phyloP scores from a whole-genome alignment of 192 early-diverging fungal species.

The Coemansia furcata region DNA sequence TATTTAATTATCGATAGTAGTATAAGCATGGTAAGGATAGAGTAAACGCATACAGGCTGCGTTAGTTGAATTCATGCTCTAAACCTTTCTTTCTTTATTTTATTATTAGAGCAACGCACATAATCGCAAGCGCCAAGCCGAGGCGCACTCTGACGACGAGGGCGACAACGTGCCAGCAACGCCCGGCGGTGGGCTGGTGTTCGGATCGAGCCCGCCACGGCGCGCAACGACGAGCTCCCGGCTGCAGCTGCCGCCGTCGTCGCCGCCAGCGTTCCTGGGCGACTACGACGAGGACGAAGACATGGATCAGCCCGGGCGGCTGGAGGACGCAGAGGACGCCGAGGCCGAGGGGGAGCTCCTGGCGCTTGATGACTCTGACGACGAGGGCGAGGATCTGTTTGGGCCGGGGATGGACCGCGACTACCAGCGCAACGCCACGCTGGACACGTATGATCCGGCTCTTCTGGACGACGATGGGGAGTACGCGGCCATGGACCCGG shows the following conservation, averaged over 20 bases:
- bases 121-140: slow-evolving; percentile 45
- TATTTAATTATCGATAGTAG: background rate
- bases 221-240: slow-evolving; percentile 15
- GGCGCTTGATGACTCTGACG: slow-evolving; percentile 59
- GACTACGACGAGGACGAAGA: slow-evolving; percentile 13
- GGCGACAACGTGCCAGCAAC: slow-evolving; percentile 33
- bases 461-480: slow-evolving; percentile 77
- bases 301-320: slow-evolving; percentile 27
- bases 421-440: slow-evolving; percentile 66
- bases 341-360: slow-evolving; percentile 49
- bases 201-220: slow-evolving; percentile 47
- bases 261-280: slow-evolving; percentile 39
- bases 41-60: too few relatives aligned
- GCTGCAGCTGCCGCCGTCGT: slow-evolving; percentile 39
- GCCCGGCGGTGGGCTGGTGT: slow-evolving; percentile 47
- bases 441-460: slow-evolving; percentile 80
- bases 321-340: slow-evolving; percentile 22
- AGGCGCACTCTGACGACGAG: slow-evolving; percentile 33
- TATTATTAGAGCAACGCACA: slow-evolving; percentile 18
- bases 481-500: slow-evolving; percentile 71
- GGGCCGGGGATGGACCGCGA: slow-evolving; percentile 82
- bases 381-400: slow-evolving; percentile 91
- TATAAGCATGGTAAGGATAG: background rate
- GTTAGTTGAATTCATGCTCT: background rate
- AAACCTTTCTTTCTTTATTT: background rate